Percentiles rank a stretch among this genome's conserved stretches.
Evolutionary conservation across 73 alveolate species (phyloP).

Genomic region (Paramecium sexaurelia): DNA sequence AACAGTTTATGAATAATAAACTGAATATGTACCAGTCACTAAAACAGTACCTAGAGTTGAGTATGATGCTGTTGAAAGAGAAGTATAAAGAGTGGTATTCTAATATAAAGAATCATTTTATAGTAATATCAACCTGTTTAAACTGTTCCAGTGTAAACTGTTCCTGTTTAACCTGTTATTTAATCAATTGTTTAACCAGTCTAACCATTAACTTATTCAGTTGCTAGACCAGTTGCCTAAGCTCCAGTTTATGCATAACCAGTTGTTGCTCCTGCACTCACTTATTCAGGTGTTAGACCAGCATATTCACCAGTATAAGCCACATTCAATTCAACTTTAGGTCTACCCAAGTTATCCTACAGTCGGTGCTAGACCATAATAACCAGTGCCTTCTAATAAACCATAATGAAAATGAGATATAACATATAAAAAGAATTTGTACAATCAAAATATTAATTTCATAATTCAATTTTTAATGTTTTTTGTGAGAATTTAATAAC

Average conservation of each 20-base stretch:
- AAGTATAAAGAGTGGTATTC: conserved; percentile 30
- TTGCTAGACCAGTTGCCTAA: conserved; percentile 34
- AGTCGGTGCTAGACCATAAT: neutral
- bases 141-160: neutral
- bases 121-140: conserved; percentile 17
- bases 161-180: neutral
- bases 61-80: conserved; percentile 59
- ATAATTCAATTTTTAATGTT: neutral
- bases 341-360: neutral
- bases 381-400: neutral
- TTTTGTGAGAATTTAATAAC: no score
- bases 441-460: neutral
- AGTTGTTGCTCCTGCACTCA: conserved; percentile 28
- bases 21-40: conserved; percentile 63
- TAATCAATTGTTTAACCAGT: neutral
- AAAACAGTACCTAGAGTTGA: conserved; percentile 60
- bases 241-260: conserved; percentile 30
- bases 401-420: neutral
- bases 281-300: conserved; percentile 16
- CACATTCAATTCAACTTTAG: neutral
- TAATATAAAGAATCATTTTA: neutral
- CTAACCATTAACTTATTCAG: neutral
- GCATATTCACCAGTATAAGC: neutral
- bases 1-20: conserved; percentile 47
- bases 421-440: neutral